Conservation (phyloP, 2,329 filamentous ascomycete genomes). For the Colletotrichum noveboracense region DNA sequence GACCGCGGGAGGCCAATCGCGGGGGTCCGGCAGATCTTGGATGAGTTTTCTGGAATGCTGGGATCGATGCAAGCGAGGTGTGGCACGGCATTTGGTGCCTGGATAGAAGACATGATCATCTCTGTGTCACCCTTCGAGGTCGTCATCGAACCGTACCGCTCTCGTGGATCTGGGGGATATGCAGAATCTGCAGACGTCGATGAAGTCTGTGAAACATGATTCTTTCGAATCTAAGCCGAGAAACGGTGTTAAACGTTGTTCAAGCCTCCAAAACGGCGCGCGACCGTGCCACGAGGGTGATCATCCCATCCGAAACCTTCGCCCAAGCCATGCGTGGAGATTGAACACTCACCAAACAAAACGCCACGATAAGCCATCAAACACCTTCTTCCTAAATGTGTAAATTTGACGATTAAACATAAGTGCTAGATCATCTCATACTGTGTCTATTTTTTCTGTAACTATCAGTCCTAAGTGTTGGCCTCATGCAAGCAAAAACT, state of each 20-base stretch:
- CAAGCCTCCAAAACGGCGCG: background rate
- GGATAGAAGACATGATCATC: background rate
- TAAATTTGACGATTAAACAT: background rate
- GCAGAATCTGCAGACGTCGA: background rate
- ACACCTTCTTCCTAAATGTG: background rate
- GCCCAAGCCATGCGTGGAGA: background rate
- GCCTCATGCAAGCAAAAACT: background rate
- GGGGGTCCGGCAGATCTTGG: background rate
- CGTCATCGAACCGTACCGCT: background rate
- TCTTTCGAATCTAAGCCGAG: background rate
- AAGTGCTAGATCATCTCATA: background rate
- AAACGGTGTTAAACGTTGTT: background rate
- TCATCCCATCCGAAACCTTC: background rate
- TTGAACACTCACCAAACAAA: background rate
- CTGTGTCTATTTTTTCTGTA: background rate
- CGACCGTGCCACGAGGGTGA: background rate
- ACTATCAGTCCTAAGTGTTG: background rate
- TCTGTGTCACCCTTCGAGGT: background rate
- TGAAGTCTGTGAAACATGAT: background rate
- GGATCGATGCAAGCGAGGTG: background rate
- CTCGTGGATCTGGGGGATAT: background rate
- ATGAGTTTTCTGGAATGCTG: background rate
- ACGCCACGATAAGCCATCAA: constrained; percentile 9
- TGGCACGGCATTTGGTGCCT: background rate
- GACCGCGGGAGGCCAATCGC: background rate